A percentile compares a stretch with the other conserved stretches of the same genome.
These are phyloP conservation scores for Euclidium syriacum DNA, from an alignment of 345 rosid genomes.

Conservation along the genomic window DNA sequence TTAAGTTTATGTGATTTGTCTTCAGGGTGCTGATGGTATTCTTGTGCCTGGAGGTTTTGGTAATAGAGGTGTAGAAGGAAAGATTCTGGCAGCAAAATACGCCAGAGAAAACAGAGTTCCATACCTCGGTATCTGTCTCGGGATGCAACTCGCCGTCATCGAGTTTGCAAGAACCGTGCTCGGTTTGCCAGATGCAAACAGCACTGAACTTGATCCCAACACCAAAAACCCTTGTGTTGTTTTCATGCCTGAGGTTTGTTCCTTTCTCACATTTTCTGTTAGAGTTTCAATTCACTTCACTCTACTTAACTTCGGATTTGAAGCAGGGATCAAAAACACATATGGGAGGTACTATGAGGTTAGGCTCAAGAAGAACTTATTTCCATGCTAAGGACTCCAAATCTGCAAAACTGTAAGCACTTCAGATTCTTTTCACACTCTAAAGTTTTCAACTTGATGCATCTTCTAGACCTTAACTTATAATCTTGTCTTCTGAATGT, in stretches of 20 bases:
- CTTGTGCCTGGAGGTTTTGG: conserved; percentile 99
- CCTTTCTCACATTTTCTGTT: background rate
- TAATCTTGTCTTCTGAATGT: background rate
- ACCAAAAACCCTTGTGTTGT: conserved; percentile 76
- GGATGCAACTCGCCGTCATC: conserved; percentile 96
- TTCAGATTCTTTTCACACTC: background rate
- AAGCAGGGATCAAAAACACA: conserved; percentile 34
- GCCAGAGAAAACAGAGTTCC: conserved; percentile 89
- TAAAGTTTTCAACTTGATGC: background rate
- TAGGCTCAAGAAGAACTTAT: conserved; percentile 36
- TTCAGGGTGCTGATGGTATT: conserved; percentile 87
- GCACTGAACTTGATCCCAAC: conserved; percentile 81
- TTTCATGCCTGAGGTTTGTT: conserved; percentile 91
- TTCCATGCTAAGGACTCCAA: conserved; percentile 33
- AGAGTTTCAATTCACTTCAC: background rate
- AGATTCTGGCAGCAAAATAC: conserved; percentile 80
- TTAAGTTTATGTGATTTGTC: background rate
- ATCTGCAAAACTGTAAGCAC: conserved; percentile 33
- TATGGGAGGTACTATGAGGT: conserved; percentile 39
- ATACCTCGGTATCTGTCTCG: conserved; percentile 90
- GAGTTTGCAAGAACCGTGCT: conserved; percentile 79
- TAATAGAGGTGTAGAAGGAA: conserved; percentile 89
- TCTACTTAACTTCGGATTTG: background rate
- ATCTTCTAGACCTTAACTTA: background rate
- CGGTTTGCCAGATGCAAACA: conserved; percentile 76